Evolutionary conservation across 2,329 filamentous ascomycete species (phyloP).

Genomic region (Talaromyces sp.): DNA sequence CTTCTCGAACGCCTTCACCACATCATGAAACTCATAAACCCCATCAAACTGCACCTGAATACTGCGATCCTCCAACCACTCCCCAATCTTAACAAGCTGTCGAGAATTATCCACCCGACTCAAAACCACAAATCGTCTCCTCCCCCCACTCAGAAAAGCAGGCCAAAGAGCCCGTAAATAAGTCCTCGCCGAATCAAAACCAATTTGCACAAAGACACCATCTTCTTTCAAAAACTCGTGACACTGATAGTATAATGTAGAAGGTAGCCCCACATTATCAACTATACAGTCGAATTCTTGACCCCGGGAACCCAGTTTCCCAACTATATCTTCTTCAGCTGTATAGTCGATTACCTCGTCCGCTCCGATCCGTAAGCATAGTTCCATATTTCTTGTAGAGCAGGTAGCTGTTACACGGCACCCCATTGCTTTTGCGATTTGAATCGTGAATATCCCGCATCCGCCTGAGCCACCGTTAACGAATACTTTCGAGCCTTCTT

Average conservation of each 20-base stretch:
- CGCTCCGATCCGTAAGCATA: conserved; percentile 63
- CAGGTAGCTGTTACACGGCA: conserved; percentile 63
- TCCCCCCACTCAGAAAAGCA: conserved; percentile 54
- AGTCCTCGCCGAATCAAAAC: conserved; percentile 38
- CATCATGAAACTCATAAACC: conserved; percentile 59
- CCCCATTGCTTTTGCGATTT: conserved; percentile 64
- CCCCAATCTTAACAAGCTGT: conserved; percentile 53
- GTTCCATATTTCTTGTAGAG: conserved; percentile 58
- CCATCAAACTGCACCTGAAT: conserved; percentile 60
- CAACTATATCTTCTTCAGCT: conserved; percentile 48
- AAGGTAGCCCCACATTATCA: conserved; percentile 59
- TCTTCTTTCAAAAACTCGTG: conserved; percentile 54
- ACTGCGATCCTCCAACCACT: conserved; percentile 62
- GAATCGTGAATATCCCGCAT: conserved; percentile 62
- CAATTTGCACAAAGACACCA: conserved; percentile 58
- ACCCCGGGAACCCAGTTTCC: conserved; percentile 47
- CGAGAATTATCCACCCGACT: conserved; percentile 42
- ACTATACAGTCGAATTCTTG: conserved; percentile 58
- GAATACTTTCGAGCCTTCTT: conserved; percentile 59
- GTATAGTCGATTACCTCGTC: conserved; percentile 67
- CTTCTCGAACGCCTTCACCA: conserved; percentile 60
- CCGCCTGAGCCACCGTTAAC: conserved; percentile 69
- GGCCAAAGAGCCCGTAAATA: conserved; percentile 49
- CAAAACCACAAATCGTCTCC: conserved; percentile 37
- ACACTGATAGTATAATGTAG: conserved; percentile 56